These are phyloP conservation scores for Pleurotus giganteus DNA, from an alignment of 768 basidiomycete genomes.

Conservation along the genomic window DNA sequence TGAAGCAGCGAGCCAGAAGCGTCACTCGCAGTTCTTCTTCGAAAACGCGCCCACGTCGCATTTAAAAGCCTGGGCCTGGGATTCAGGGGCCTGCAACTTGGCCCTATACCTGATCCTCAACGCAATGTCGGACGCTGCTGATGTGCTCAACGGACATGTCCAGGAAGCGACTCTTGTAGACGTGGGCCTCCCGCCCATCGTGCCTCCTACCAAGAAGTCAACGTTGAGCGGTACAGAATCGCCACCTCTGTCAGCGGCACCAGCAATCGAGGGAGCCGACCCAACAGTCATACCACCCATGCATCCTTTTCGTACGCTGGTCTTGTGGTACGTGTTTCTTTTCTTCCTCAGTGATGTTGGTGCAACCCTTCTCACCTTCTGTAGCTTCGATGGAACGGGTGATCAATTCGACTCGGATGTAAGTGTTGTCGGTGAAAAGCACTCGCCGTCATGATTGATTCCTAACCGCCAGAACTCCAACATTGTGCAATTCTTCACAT, in stretches of 20 bases:
- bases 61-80: background rate
- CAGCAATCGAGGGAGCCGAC: background rate
- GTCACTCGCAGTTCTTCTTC: too few species aligned
- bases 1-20: background rate
- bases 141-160: background rate
- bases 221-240: background rate
- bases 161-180: conserved; percentile 5
- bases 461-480: conserved; percentile 48
- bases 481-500: conserved; percentile 46
- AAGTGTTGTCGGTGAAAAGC: conserved; percentile 5
- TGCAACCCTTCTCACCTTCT: conserved; percentile 45
- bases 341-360: too few species aligned
- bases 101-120: background rate
- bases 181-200: background rate
- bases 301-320: conserved; percentile 17
- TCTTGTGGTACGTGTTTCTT: conserved; percentile 12
- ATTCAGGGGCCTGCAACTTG: background rate
- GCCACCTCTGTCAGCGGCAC: background rate
- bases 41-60: too few species aligned
- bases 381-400: conserved; percentile 66
- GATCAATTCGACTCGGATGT: conserved; percentile 45
- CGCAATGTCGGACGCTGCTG: background rate
- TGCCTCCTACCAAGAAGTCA: background rate
- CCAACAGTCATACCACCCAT: conserved; percentile 15
- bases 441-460: background rate